Evolutionary conservation across 257 asterid genomes (phyloP), one percentile per base, ranked within the genome.

Genomic region (Agastache rugosa): DNA sequence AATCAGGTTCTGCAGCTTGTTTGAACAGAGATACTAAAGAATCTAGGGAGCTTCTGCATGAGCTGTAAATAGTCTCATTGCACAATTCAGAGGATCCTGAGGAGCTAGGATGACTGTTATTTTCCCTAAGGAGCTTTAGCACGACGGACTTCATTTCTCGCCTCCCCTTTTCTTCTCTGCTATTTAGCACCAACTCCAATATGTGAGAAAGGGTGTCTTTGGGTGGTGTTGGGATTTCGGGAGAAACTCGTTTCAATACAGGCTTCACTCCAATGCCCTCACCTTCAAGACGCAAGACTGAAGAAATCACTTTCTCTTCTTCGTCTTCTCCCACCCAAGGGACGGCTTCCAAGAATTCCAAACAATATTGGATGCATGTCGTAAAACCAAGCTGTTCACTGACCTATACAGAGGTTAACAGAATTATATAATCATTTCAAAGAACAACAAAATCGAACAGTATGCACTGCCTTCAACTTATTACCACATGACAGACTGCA

Each of bases 281-380:
- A 9, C 81, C 83, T 78, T 85, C 88, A 17, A 94, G 93, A 58
- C 75, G 87, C 64, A 78, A 62, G 63, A 94, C 85, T 11, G 91
- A 86, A 17, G 93, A 78, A 66, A 94, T 91, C 31, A 94, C 99
- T 67, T 79, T 90, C 78, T 90, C 92, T 82, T 94, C 98, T 79
- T 94, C 98, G 65, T 94, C 99, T 77, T 92, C 96, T 47, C 99
- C 99, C 17, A 90, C 95, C 99, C 99, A 94, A 0, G 99, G 99
- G 66, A 85, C 99, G 14, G 99, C 97, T 89, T 94, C 99, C 83
- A 94, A 85, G 89, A 90, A 89, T 72, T 90, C 97, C 85, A 94
- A 83, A 78, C 99, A 94, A 8, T 89, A 84, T 47, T 75, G 82
- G 73, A 90, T 78, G 82, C 99, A 94, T 10, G 87, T 61, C 19